These are phyloP conservation scores for Penicillium riverlandense DNA, from an alignment of 495 filamentous ascomycete genomes.

Conservation along the genomic window DNA sequence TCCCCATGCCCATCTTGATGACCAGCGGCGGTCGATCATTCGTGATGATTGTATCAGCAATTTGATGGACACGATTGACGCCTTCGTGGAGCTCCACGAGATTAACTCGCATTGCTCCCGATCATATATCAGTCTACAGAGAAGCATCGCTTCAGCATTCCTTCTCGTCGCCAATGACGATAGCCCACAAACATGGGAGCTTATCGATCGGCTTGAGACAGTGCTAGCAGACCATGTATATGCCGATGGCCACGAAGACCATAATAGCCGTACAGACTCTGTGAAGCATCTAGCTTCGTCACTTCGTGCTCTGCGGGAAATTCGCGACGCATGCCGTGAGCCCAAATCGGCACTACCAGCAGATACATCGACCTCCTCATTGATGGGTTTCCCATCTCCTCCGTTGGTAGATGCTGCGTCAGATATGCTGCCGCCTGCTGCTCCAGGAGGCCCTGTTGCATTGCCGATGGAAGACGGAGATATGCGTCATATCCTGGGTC, in stretches of 20 bases:
- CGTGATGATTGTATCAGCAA: conserved; percentile 38
- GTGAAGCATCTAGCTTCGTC: conserved; percentile 34
- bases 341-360: conserved; percentile 3
- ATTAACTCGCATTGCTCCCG: conserved; percentile 35
- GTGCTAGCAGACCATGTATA: conserved; percentile 37
- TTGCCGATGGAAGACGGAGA: conserved; percentile 11
- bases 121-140: conserved; percentile 42
- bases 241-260: conserved; percentile 22
- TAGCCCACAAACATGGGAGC: conserved; percentile 26
- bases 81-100: conserved; percentile 39
- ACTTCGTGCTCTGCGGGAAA: conserved; percentile 31
- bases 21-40: conserved; percentile 27
- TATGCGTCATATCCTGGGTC: conserved; percentile 24
- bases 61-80: conserved; percentile 34
- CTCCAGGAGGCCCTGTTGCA: neutral
- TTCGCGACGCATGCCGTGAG: conserved; percentile 28
- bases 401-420: conserved; percentile 12
- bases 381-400: conserved; percentile 19
- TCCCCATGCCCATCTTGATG: conserved; percentile 29
- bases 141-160: conserved; percentile 41
- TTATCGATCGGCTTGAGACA: conserved; percentile 31
- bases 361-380: conserved; percentile 7
- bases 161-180: conserved; percentile 37
- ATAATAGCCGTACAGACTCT: conserved; percentile 30
- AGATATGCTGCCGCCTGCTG: conserved; percentile 6